phyloP scores from a whole-genome alignment of 2,329 filamentous ascomycete genomes.

The Metarhizium humberi region DNA sequence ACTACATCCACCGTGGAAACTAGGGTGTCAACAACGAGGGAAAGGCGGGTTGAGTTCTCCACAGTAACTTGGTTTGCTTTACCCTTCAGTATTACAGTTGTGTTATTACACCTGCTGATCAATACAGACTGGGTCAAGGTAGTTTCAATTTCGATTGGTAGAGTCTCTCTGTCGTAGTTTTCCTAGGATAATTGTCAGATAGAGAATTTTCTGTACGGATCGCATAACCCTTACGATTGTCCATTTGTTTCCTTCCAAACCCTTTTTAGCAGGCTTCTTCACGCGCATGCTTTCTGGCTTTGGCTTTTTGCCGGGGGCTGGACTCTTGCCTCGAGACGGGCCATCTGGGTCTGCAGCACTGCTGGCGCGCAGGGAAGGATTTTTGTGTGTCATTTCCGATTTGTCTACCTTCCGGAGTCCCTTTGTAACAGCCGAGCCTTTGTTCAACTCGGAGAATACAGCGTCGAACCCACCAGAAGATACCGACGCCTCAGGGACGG shows the following conservation, averaged over 20 bases:
- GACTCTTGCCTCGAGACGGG: conserved; percentile 64
- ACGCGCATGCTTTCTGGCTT: conserved; percentile 78
- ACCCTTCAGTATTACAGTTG: conserved; percentile 78
- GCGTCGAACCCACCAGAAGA: conserved; percentile 62
- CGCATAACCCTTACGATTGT: conserved; percentile 50
- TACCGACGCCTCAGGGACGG: conserved; percentile 18
- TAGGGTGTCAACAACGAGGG: conserved; percentile 79
- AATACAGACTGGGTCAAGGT: conserved; percentile 80
- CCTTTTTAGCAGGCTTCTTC: conserved; percentile 73
- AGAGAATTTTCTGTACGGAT: not conserved
- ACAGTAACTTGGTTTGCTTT: conserved; percentile 97
- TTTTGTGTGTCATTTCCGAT: conserved; percentile 98
- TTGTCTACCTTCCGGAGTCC: conserved; percentile 88
- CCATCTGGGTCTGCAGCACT: conserved; percentile 52
- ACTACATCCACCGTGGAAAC: conserved; percentile 91
- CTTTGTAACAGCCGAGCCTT: conserved; percentile 78
- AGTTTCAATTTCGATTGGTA: conserved; percentile 73
- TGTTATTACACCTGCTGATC: conserved; percentile 85
- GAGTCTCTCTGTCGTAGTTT: conserved; percentile 72
- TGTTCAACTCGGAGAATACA: conserved; percentile 87
- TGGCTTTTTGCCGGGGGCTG: conserved; percentile 77
- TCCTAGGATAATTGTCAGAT: conserved; percentile 42
- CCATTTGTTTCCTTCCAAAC: conserved; percentile 88
- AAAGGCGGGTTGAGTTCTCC: conserved; percentile 79
- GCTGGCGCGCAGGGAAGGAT: conserved; percentile 70